These are phyloP conservation scores for Arabidopsis thaliana DNA, from an alignment of 345 rosid species.

Conservation along the genomic window TAIR10.1 NC_003076.8:19405001-19405500, in stretches of 20 bases:
- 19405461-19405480: slow-evolving; percentile 13
- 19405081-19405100: slow-evolving; percentile 6
- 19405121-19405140: slow-evolving; percentile 24
- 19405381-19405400: slow-evolving; percentile 23
- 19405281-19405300: slow-evolving; percentile 29
- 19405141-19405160: slow-evolving; percentile 23
- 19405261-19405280: slow-evolving; percentile 18
- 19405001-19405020: background rate
- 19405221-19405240: slow-evolving; percentile 11
- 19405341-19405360: background rate
- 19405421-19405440: slow-evolving; percentile 28
- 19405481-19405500: slow-evolving; percentile 27
- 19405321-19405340: background rate
- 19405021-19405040: background rate
- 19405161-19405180: background rate
- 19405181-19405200: background rate
- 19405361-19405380: slow-evolving; percentile 3
- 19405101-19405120: slow-evolving; percentile 21
- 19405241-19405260: slow-evolving; percentile 24
- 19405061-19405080: background rate
- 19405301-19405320: background rate
- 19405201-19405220: background rate
- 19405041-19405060: background rate
- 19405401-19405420: slow-evolving; percentile 21
- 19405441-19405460: slow-evolving; percentile 36